phyloP scores from a whole-genome alignment of 164 flowering plant species.

The Nelumbo lutea region DNA sequence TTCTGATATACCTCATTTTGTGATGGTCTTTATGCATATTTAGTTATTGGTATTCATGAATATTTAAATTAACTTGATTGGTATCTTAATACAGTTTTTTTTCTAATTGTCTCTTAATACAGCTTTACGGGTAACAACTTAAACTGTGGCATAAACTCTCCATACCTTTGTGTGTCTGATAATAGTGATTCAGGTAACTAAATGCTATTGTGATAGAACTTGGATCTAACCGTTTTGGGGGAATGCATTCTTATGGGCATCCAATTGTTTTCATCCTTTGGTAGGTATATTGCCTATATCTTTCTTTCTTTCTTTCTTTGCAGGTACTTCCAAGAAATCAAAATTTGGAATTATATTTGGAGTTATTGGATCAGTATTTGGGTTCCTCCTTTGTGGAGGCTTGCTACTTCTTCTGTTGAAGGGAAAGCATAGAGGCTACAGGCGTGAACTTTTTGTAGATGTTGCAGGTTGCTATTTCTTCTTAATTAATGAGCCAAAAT shows the following conservation, averaged over 20 bases:
- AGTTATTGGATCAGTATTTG: slow-evolving; percentile 42
- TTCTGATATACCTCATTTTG: not conserved
- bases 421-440: slow-evolving; percentile 53
- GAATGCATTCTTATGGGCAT: not conserved
- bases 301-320: slow-evolving; percentile 5
- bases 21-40: no score
- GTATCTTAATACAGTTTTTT: not conserved
- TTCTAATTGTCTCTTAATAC: not conserved
- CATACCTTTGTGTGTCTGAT: slow-evolving; percentile 47
- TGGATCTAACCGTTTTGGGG: not conserved
- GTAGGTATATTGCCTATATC: not conserved
- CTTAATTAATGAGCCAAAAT: not conserved
- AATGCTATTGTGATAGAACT: not conserved
- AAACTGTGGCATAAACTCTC: slow-evolving; percentile 48
- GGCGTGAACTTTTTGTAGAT: slow-evolving; percentile 81
- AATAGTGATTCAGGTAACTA: slow-evolving; percentile 41
- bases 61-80: not conserved
- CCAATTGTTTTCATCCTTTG: not conserved
- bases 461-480: slow-evolving; percentile 62
- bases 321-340: slow-evolving; percentile 59
- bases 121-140: slow-evolving; percentile 78
- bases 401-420: slow-evolving; percentile 45
- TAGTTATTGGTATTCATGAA: no score
- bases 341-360: slow-evolving; percentile 62
- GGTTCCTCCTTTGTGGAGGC: slow-evolving; percentile 39